A percentile compares a stretch with the other conserved stretches of the same genome.
These are phyloP conservation scores for Epichloe uncinata DNA, from an alignment of 2,329 filamentous ascomycete species.

Conservation along the genomic window DNA sequence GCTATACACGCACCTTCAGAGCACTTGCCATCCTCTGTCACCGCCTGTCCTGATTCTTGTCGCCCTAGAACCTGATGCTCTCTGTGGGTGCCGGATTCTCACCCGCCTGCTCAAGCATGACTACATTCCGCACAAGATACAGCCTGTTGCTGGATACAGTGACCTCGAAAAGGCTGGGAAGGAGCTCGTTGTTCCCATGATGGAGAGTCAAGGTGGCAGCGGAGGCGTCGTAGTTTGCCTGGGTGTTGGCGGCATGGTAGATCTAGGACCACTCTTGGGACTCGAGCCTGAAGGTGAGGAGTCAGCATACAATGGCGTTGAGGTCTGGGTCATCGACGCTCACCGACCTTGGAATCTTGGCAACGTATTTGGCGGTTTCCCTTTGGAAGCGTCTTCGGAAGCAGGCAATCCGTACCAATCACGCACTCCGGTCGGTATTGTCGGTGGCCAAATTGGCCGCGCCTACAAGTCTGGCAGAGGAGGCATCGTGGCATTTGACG, in stretches of 20 bases:
- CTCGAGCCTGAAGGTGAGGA: conserved; percentile 51
- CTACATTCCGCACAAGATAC: conserved; percentile 95
- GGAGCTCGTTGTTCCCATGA: conserved; percentile 74
- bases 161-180: conserved; percentile 71
- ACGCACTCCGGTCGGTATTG: conserved; percentile 51
- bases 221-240: conserved; percentile 87
- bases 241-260: conserved; percentile 83
- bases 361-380: conserved; percentile 77
- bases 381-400: conserved; percentile 37
- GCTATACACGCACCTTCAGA: conserved; percentile 80
- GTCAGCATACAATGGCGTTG: conserved; percentile 66
- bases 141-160: conserved; percentile 83
- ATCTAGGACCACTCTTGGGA: conserved; percentile 68
- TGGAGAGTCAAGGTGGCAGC: conserved; percentile 66
- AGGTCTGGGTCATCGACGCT: conserved; percentile 89
- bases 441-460: conserved; percentile 56
- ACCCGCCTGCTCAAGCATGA: conserved; percentile 91
- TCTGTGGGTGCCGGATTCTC: conserved; percentile 90
- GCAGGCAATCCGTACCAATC: conserved; percentile 32
- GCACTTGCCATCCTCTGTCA: conserved; percentile 76
- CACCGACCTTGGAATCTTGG: conserved; percentile 87
- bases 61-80: conserved; percentile 85
- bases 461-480: conserved; percentile 67
- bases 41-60: conserved; percentile 85
- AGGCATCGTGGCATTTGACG: conserved; percentile 88